phyloP scores from a whole-genome alignment of 2,329 filamentous ascomycete species.

The Trichoderma citrinoviride region DNA sequence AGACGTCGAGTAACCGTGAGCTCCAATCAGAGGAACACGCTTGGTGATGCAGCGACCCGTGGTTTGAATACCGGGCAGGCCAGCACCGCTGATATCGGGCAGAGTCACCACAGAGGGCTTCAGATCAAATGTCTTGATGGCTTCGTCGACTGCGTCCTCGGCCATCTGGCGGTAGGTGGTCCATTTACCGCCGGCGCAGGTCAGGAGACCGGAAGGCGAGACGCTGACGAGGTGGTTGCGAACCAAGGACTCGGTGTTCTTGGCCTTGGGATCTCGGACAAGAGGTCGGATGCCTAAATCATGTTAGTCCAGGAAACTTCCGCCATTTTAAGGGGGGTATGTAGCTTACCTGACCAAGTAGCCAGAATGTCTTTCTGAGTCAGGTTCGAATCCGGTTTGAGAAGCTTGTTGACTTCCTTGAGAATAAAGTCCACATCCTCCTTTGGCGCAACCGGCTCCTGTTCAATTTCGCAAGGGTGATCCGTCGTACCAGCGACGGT shows the following conservation, averaged over 20 bases:
- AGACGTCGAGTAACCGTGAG: conserved; percentile 61
- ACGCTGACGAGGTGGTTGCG: conserved; percentile 77
- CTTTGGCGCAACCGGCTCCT: conserved; percentile 69
- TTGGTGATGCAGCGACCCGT: conserved; percentile 75
- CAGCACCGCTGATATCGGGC: conserved; percentile 66
- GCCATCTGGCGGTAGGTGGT: conserved; percentile 89
- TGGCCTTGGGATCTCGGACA: conserved; percentile 75
- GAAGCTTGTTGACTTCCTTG: conserved; percentile 71
- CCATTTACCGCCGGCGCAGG: conserved; percentile 83
- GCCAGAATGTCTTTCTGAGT: conserved; percentile 73
- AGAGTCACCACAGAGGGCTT: conserved; percentile 50
- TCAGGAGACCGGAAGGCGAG: conserved; percentile 71
- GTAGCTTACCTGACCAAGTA: conserved; percentile 68
- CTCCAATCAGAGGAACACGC: conserved; percentile 68
- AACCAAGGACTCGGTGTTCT: conserved; percentile 79
- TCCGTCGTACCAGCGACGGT: conserved; percentile 84
- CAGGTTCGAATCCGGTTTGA: conserved; percentile 72
- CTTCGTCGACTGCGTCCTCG: conserved; percentile 79
- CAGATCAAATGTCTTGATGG: conserved; percentile 64
- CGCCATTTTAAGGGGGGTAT: not conserved
- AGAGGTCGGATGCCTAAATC: conserved; percentile 64
- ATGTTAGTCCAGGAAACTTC: conserved; percentile 24
- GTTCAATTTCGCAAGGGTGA: conserved; percentile 64
- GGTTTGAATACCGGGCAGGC: conserved; percentile 46
- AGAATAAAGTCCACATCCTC: conserved; percentile 82